A percentile compares a stretch with the other conserved stretches of the same genome.
These are phyloP conservation scores for Pythium insidiosum DNA, from an alignment of 352 stramenopile genomes.

Conservation along the genomic window DNA sequence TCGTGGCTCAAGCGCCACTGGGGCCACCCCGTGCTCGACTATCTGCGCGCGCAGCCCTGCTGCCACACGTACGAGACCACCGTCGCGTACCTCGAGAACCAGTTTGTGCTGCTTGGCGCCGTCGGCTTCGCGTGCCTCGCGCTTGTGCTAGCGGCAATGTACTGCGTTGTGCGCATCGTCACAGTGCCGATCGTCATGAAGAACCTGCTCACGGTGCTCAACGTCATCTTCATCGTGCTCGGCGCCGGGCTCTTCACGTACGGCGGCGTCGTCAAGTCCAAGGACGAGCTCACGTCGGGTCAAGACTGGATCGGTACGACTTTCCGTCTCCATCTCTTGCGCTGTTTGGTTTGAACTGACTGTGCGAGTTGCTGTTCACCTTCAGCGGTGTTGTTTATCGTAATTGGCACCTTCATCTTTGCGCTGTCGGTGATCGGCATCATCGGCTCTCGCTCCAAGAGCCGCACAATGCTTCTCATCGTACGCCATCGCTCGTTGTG, in stretches of 20 bases:
- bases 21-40: slow-evolving; percentile 29
- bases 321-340: too few relatives aligned
- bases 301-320: slow-evolving; percentile 79
- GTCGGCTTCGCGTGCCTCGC: slow-evolving; percentile 37
- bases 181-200: slow-evolving; percentile 86
- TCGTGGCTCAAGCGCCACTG: slow-evolving; percentile 79
- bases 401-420: slow-evolving; percentile 56
- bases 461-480: slow-evolving; percentile 61
- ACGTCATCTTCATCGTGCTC: slow-evolving; percentile 56
- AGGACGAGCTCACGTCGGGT: slow-evolving; percentile 56
- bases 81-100: slow-evolving; percentile 33
- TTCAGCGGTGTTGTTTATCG: slow-evolving; percentile 65
- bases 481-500: slow-evolving; percentile 41
- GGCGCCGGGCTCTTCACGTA: slow-evolving; percentile 47
- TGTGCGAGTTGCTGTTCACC: too few relatives aligned
- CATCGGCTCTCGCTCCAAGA: slow-evolving; percentile 65
- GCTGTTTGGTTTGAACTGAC: too few relatives aligned
- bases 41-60: slow-evolving; percentile 33
- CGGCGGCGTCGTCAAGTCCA: slow-evolving; percentile 43
- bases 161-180: slow-evolving; percentile 78
- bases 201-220: slow-evolving; percentile 71
- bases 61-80: slow-evolving; percentile 50
- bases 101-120: slow-evolving; percentile 36
- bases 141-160: slow-evolving; percentile 49
- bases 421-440: slow-evolving; percentile 58